Base-by-base conservation (phyloP, 2,329 filamentous ascomycete genomes). In the Aureobasidium subglaciale region DNA sequence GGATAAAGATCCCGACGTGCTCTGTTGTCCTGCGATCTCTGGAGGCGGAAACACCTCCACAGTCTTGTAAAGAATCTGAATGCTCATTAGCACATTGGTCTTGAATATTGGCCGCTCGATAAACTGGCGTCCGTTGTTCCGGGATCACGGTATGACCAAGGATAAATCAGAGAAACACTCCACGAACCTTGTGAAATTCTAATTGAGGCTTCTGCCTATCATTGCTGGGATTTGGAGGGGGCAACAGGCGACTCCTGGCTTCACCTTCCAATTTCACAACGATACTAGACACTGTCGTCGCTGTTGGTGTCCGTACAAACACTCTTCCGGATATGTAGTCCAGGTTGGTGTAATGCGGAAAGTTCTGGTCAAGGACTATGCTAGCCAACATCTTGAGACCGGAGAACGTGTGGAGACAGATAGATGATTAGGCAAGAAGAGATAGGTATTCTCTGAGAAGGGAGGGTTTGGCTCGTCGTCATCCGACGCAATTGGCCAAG, bases 251-350 rank as follows among this genome's bases (percentile, higher is more conserved):
- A 5, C 87, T 91, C 59, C 79, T 79, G 45, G 84, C 84, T 71
- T 93, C 87, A 62, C 88, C 88, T 67, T 93, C 88, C 29, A 93
- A 81, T 74, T 93, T 93, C 65, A 92, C 87, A 34, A 89, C 77
- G 60, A 93, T 84, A 35, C 69, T 71, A 56, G 70, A 71, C 29
- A 81, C 68, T 60, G 73, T 75, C 54, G 70, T 72, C 20, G 71
- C 70, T 61, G 70, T 75, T 6, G 68, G 65, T 18, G 73, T 70
- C 34, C 73, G 67, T 42, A 81, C 63, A 8, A 72, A 58, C 22
- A 80, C 73, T 57, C 70, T 70, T 54, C 88, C 88, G 27, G 76
- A 78, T 58, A 93, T 79, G 59, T 80, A 73, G 70, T 92, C 88
- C 63, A 91, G 82, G 67, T 92, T 92, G 50, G 88, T 92, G 70